Percentiles rank a stretch among this genome's conserved stretches.
Conservation (phyloP, 1,139 yeast genomes). For the Candida tunisiensis region DNA sequence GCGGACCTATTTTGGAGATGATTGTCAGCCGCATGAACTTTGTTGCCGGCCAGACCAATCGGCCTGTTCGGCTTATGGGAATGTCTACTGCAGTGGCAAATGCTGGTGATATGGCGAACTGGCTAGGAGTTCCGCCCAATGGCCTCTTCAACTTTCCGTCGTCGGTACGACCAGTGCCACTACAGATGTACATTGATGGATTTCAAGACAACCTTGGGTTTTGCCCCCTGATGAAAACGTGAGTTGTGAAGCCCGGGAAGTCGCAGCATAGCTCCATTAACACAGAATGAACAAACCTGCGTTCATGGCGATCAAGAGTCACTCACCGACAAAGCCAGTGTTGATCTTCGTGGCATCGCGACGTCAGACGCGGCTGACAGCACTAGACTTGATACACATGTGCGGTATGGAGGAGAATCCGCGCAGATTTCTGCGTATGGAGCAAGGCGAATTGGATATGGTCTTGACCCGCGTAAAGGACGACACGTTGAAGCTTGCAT, state of each 20-base stretch:
- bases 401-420: slow-evolving; percentile 95
- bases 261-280: no score
- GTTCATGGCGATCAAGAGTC: slow-evolving; percentile 89
- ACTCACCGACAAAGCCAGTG: slow-evolving; percentile 86
- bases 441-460: slow-evolving; percentile 56
- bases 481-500: slow-evolving; percentile 66
- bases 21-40: slow-evolving; percentile 97
- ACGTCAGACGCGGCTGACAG: slow-evolving; percentile 91
- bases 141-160: slow-evolving; percentile 90
- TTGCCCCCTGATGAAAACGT: slow-evolving; percentile 92
- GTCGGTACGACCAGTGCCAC: slow-evolving; percentile 93
- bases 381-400: slow-evolving; percentile 77
- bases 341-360: slow-evolving; percentile 93
- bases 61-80: slow-evolving; percentile 71
- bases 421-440: slow-evolving; percentile 64
- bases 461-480: slow-evolving; percentile 59
- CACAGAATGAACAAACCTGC: slow-evolving; percentile 98
- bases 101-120: slow-evolving; percentile 95
- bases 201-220: slow-evolving; percentile 90
- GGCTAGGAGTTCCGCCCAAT: slow-evolving; percentile 72
- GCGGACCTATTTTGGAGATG: slow-evolving; percentile 97
- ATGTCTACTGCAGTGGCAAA: slow-evolving; percentile 97
- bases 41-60: slow-evolving; percentile 58
- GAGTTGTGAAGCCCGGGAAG: no score
- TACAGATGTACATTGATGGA: slow-evolving; percentile 96